phyloP scores from a whole-genome alignment of 1,139 yeast genomes.

The Suhomyces bribrorum region DNA sequence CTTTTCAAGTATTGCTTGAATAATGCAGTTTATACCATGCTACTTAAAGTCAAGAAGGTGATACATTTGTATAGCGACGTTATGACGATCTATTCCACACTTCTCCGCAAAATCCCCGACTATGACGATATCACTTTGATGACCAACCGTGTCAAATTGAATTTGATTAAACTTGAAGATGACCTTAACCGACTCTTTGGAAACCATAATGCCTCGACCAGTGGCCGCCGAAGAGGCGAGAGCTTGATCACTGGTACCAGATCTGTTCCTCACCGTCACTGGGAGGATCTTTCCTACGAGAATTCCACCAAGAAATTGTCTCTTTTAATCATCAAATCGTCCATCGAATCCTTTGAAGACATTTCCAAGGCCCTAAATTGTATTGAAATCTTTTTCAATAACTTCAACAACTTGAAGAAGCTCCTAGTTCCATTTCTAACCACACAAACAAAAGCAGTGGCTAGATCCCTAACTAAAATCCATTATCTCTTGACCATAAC shows the following conservation, averaged over 20 bases:
- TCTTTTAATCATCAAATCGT: conserved; percentile 22
- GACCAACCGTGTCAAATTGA: conserved; percentile 28
- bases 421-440: conserved; percentile 38
- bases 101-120: conserved; percentile 41
- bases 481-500: conserved; percentile 27
- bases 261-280: conserved; percentile 15
- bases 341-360: conserved; percentile 25
- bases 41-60: conserved; percentile 33
- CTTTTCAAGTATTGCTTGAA: conserved; percentile 39
- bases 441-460: conserved; percentile 32
- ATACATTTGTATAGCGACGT: conserved; percentile 43
- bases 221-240: conserved; percentile 2
- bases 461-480: conserved; percentile 28
- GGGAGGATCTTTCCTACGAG: conserved; percentile 36
- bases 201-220: conserved; percentile 4
- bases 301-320: conserved; percentile 24
- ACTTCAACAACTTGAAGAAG: conserved; percentile 42
- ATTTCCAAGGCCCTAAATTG: conserved; percentile 28
- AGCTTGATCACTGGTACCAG: conserved; percentile 2
- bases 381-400: conserved; percentile 38
- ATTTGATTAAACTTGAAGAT: conserved; percentile 32
- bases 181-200: conserved; percentile 37
- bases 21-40: conserved; percentile 29
- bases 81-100: conserved; percentile 42
- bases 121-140: conserved; percentile 46